Conservation (phyloP, 306 rosid genomes). For the Quercus ilex region DNA sequence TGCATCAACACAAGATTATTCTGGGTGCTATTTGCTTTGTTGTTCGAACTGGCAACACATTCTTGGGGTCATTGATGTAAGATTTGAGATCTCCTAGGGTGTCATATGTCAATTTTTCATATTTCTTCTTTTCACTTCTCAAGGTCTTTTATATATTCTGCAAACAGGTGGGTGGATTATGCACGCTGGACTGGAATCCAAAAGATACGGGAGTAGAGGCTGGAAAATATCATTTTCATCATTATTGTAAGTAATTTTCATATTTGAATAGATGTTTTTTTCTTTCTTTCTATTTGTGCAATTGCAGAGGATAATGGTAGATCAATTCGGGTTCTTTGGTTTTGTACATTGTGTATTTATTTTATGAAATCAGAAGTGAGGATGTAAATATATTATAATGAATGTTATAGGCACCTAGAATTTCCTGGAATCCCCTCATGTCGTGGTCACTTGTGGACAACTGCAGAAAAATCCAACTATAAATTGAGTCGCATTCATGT, state of each 20-base stretch:
- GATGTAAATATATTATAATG: not conserved
- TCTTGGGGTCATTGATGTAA: constrained; percentile 52
- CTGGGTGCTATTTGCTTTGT: constrained; percentile 43
- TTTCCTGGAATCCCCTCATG: not conserved
- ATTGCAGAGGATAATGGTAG: not conserved
- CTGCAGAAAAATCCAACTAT: not conserved
- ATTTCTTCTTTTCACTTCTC: not conserved
- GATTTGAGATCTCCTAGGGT: not conserved
- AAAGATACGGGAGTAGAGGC: constrained; percentile 30
- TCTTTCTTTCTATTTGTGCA: not conserved
- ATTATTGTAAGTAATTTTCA: not conserved
- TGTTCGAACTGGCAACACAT: constrained; percentile 56
- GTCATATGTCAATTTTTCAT: not conserved
- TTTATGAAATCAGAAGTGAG: no score
- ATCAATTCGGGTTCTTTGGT: not conserved
- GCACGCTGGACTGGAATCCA: constrained; percentile 85
- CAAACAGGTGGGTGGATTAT: constrained; percentile 87
- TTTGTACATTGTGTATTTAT: not conserved
- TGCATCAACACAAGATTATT: constrained; percentile 41
- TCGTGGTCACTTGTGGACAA: not conserved
- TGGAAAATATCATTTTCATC: not conserved
- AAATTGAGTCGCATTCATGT: not conserved
- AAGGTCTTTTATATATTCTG: constrained; percentile 1
- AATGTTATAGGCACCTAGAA: not conserved
- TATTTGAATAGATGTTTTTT: not conserved